Percentiles rank a stretch among this genome's conserved stretches.
Conservation (phyloP, 2,329 filamentous ascomycete genomes). For the Paracoccidioides lutzii region DNA sequence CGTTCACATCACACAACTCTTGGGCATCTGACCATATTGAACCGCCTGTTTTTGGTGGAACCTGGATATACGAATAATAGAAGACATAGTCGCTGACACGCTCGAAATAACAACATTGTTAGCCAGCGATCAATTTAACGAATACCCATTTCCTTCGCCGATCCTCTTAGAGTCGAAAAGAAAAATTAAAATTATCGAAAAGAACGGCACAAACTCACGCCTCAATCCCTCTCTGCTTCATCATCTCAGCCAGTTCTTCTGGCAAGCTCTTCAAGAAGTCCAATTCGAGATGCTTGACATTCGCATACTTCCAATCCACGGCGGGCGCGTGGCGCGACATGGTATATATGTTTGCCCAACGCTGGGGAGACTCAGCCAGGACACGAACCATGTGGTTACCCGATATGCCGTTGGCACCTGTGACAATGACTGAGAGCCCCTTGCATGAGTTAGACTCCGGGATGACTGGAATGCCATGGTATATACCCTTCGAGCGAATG, state of each 20-base stretch:
- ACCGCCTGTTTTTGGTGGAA: constrained; percentile 32
- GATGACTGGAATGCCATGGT: constrained; percentile 38
- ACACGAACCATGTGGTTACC: constrained; percentile 40
- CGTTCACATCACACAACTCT: constrained; percentile 38
- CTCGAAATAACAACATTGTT: background rate
- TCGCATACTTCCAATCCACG: constrained; percentile 21
- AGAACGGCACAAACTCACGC: constrained; percentile 8
- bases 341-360: constrained; percentile 42
- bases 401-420: constrained; percentile 43
- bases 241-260: constrained; percentile 16
- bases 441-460: constrained; percentile 24
- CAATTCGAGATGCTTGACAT: constrained; percentile 32
- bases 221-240: constrained; percentile 16
- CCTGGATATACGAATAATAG: constrained; percentile 45
- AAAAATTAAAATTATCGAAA: background rate
- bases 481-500: constrained; percentile 30
- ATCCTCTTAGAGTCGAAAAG: background rate
- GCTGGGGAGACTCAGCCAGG: constrained; percentile 33
- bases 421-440: constrained; percentile 39
- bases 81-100: constrained; percentile 34
- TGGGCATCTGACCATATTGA: constrained; percentile 39
- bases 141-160: background rate
- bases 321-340: constrained; percentile 36
- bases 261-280: constrained; percentile 23
- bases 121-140: background rate